Evolutionary conservation across 345 rosid species (phyloP), one percentile per base, ranked within the genome.

Genomic region (Boechera divaricarpa): DNA sequence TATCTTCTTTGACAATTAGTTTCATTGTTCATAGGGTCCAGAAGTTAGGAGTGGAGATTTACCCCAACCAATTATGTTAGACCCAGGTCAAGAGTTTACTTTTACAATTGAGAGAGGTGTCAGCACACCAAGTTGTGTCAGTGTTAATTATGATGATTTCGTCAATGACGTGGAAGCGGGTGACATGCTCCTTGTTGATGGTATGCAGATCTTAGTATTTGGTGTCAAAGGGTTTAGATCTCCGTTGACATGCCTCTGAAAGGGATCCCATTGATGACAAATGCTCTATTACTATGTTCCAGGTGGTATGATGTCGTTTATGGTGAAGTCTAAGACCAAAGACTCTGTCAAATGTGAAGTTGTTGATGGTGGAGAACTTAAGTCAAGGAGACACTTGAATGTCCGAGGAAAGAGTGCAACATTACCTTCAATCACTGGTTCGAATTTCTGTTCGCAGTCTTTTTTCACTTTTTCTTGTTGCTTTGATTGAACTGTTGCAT

Each of bases 251-350:
- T 51, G 68, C 45, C 51, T 5, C 16, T 21, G 24, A 21, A 21
- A 21, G 24, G 24, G 24, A 21, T 21, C 24, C 24, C 24, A 21
- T 62, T 70, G 4, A 51, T 82, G 72, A 21, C 1, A 21, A 21
- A 21, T 21, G 75, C 32, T 77, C n/a, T 74, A 33, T 58, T 51
- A 70, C 74, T 65, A 36, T 75, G 60, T 53, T 77, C 6, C 67
- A 95, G 99, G 99, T 81, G 99, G 99, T 77, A 95, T 95, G 99
- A 92, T 95, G 99, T 92, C 99, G 5, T 82, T 95, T 18, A 12
- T 52, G 82, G 99, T 95, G 80, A 92, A 85, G 85, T 92, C 94
- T 39, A 95, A 91, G 88, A 95, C 98, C 5, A 91, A 89, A 79
- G 98, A 95, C 84, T 92, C 94, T 4, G 99, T 95, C 67, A 87